Conservation (phyloP, 805 yeast species). For the Saccharomycopsis guyanensis region DNA sequence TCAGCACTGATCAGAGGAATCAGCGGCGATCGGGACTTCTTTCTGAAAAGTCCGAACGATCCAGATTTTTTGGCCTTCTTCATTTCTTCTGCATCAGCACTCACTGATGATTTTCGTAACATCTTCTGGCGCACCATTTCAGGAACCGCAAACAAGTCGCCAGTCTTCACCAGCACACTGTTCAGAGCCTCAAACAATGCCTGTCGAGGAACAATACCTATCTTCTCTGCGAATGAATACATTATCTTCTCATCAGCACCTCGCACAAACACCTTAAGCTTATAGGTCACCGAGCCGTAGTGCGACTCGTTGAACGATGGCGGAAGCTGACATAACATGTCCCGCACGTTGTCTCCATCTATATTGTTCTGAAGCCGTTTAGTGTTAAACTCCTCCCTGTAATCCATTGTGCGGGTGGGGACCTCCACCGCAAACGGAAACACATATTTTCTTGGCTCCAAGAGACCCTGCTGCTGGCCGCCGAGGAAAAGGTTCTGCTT, state of each 20-base stretch:
- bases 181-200: neutral
- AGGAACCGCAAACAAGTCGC: constrained; percentile 1
- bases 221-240: neutral
- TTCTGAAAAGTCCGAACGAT: neutral
- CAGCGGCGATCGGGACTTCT: neutral
- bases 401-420: constrained; percentile 4
- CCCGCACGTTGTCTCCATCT: constrained; percentile 2
- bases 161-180: neutral
- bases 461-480: neutral
- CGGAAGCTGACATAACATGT: constrained; percentile 5
- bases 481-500: constrained; percentile 2
- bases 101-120: neutral
- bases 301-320: constrained; percentile 2
- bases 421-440: constrained; percentile 3
- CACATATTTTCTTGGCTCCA: neutral
- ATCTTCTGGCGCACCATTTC: neutral
- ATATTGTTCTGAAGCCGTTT: neutral
- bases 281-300: constrained; percentile 2
- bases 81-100: neutral
- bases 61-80: neutral
- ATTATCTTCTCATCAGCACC: neutral
- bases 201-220: constrained; percentile 1
- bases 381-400: neutral
- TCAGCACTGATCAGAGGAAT: neutral
- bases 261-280: constrained; percentile 3